Base-by-base conservation (phyloP, 1,284 basidiomycete genomes). In the Polyporus tsugae region DNA sequence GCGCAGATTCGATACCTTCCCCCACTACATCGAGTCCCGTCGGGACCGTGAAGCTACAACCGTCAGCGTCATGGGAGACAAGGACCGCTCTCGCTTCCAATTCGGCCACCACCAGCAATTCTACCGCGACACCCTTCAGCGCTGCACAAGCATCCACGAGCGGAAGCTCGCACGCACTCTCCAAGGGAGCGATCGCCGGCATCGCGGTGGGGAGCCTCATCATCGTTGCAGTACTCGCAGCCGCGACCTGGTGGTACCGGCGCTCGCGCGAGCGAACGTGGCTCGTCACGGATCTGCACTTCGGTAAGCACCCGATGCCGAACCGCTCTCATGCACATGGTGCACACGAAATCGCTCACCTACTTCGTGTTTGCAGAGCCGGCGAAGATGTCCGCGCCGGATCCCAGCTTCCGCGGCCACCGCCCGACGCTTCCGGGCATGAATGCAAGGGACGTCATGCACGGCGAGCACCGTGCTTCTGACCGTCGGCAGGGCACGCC, bases 381-480 rank as follows among this genome's bases (percentile, higher is more conserved):
- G 29, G 29, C 29, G 17, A 55, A 55, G 52, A 35, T 55, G 29
- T 6, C 52, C 15, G 52, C 33, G 13, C 13, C 52, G 1, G 52
- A 55, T 13, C 52, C 52, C 13, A 35, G 6, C 52, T 55, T 55
- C 52, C 52, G 52, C 52, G 29, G 52, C 4, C 52, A 55, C 52
- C 52, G 29, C 52, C 52, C 52, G 29, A 55, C 52, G 15, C 15
- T 55, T 29, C 52, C 52, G 52, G 52, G 46, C 10, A 13, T 49
- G 39, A n/a, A 15, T 4, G 19, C 17, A 15, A n/a, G 17, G 19
- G 44, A n/a, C 44, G 44, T 6, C 13, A 25, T 52, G 22, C 13
- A 53, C 52, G 25, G 52, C 52, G 52, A 33, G 4, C 29, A 29
- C 13, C 11, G 52, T 15, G 52, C 25, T 53, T 55, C 52, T 29